Conservation (phyloP, 2,329 filamentous ascomycete genomes). For the Passalora sequoiae region DNA sequence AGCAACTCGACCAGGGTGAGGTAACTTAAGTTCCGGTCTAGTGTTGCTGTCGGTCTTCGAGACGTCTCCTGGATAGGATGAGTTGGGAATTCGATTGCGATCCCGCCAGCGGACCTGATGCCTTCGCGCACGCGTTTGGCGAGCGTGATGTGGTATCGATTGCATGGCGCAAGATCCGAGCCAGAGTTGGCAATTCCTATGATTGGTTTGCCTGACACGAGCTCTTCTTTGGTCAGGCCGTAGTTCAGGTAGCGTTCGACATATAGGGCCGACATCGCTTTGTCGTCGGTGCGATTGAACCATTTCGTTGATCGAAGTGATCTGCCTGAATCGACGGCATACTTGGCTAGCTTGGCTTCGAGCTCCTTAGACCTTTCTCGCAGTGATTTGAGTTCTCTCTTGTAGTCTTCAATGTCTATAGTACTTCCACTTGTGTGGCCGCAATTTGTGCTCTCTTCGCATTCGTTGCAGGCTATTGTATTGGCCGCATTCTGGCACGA, state of each 20-base stretch:
- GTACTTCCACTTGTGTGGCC: slow-evolving; percentile 8
- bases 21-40: slow-evolving; percentile 30
- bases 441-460: slow-evolving; percentile 13
- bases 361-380: slow-evolving; percentile 28
- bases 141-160: slow-evolving; percentile 27
- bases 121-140: slow-evolving; percentile 30
- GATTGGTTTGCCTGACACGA: slow-evolving; percentile 28
- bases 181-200: slow-evolving; percentile 31
- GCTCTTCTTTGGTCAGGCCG: slow-evolving; percentile 28
- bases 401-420: slow-evolving; percentile 31
- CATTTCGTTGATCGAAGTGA: slow-evolving; percentile 28
- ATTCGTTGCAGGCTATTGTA: slow-evolving; percentile 18
- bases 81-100: slow-evolving; percentile 32
- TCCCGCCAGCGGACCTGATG: slow-evolving; percentile 27
- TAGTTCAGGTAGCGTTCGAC: slow-evolving; percentile 31
- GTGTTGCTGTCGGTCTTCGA: slow-evolving; percentile 27
- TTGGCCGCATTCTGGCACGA: slow-evolving; percentile 5
- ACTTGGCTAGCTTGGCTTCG: slow-evolving; percentile 26
- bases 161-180: slow-evolving; percentile 31
- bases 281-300: slow-evolving; percentile 28
- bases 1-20: slow-evolving; percentile 29
- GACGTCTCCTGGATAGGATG: slow-evolving; percentile 32
- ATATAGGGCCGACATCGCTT: slow-evolving; percentile 30
- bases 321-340: slow-evolving; percentile 2
- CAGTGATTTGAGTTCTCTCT: slow-evolving; percentile 26